These are phyloP conservation scores for Aspergillus melleus DNA, from an alignment of 2,329 filamentous ascomycete genomes.

Conservation along the genomic window DNA sequence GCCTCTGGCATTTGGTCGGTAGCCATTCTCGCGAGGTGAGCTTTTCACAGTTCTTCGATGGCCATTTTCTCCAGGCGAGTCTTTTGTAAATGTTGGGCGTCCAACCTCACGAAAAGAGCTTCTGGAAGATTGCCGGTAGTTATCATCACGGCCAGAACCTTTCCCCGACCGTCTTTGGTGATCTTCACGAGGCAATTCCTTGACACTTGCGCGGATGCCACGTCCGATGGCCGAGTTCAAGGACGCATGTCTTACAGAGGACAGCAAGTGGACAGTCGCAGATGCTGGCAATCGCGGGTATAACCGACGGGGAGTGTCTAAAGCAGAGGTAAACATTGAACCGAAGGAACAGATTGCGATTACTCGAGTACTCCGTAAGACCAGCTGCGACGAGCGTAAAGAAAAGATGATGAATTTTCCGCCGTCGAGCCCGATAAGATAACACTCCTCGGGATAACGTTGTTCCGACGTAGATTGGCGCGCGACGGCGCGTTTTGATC, in stretches of 20 bases:
- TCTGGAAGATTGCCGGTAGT: not conserved
- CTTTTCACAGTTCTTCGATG: not conserved
- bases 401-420: no score
- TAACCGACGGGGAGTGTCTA: slow-evolving; percentile 8
- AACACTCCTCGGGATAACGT: slow-evolving; percentile 10
- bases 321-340: slow-evolving; percentile 9
- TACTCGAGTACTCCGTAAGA: no score
- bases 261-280: slow-evolving; percentile 17
- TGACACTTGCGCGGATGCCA: slow-evolving; percentile 56
- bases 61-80: not conserved
- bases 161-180: not conserved
- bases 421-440: slow-evolving; percentile 20
- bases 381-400: no score
- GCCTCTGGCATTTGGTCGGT: not conserved
- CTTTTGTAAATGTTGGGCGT: not conserved
- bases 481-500: slow-evolving; percentile 13
- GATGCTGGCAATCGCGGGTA: slow-evolving; percentile 16
- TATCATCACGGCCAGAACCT: no score
- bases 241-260: slow-evolving; percentile 50
- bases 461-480: slow-evolving; percentile 11
- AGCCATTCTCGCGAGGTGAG: not conserved
- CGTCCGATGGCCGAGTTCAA: slow-evolving; percentile 69
- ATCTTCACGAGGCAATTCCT: not conserved
- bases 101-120: not conserved
- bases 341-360: no score